A percentile compares a stretch with the other conserved stretches of the same genome.
phyloP scores from a whole-genome alignment of 305 asterid species.

The Solanum aculeatissimum region DNA sequence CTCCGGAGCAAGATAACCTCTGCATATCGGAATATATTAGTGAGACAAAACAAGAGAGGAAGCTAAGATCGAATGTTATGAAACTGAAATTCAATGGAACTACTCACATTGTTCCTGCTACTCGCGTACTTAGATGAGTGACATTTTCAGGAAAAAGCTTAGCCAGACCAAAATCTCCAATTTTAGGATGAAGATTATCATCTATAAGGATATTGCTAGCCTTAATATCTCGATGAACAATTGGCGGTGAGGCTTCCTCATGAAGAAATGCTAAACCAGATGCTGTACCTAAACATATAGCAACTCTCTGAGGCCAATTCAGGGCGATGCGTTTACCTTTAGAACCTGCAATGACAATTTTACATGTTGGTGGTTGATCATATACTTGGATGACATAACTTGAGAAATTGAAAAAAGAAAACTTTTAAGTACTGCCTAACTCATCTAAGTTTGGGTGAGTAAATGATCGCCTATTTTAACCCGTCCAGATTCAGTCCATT shows the following conservation, averaged over 20 bases:
- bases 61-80: neutral
- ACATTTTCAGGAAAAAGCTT: constrained; percentile 20
- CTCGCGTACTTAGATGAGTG: constrained; percentile 11
- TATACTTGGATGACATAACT: neutral
- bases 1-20: constrained; percentile 24
- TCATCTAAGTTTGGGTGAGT: neutral
- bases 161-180: constrained; percentile 25
- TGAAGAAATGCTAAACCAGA: constrained; percentile 8
- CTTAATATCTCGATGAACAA: constrained; percentile 20
- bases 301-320: constrained; percentile 46
- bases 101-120: constrained; percentile 29
- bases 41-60: neutral
- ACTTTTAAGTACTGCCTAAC: neutral
- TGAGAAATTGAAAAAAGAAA: neutral
- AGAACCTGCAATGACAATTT: constrained; percentile 28
- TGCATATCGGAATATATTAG: neutral
- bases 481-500: neutral
- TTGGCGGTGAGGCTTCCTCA: neutral
- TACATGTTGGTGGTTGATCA: neutral
- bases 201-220: constrained; percentile 21
- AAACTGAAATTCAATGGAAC: neutral
- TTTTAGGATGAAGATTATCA: constrained; percentile 12
- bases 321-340: constrained; percentile 25
- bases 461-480: no score
- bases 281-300: neutral